Conservation (phyloP, 1,139 yeast genomes). For the Candida freyschussii region DNA sequence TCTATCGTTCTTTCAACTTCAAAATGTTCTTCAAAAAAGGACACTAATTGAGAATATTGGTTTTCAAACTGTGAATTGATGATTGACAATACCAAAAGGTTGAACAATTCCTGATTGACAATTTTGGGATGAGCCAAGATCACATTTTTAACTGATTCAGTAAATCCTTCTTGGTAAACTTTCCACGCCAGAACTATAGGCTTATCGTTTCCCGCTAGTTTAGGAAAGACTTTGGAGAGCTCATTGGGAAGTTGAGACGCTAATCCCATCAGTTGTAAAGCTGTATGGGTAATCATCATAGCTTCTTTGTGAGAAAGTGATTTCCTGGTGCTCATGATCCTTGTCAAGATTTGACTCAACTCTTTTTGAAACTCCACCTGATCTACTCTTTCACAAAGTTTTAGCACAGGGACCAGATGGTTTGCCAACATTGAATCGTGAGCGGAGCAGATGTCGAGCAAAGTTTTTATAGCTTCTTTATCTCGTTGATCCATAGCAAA, state of each 20-base stretch:
- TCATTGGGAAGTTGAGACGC: too few species aligned
- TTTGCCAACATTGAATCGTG: too few species aligned
- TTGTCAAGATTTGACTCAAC: conserved; percentile 1
- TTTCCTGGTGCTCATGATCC: neutral
- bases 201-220: neutral
- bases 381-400: conserved; percentile 4
- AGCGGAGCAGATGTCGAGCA: neutral
- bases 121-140: too few species aligned
- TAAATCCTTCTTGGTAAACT: conserved; percentile 2
- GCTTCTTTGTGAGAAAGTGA: conserved; percentile 1
- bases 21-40: conserved; percentile 3
- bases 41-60: conserved; percentile 5
- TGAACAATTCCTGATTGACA: conserved; percentile 1
- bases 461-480: conserved; percentile 3
- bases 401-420: neutral
- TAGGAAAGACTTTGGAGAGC: too few species aligned
- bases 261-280: too few species aligned
- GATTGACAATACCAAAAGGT: conserved; percentile 5
- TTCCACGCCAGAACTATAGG: conserved; percentile 2
- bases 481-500: conserved; percentile 10
- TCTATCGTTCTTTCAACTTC: conserved; percentile 21
- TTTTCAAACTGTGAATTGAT: conserved; percentile 5
- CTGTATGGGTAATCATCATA: conserved; percentile 1
- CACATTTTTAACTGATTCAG: neutral
- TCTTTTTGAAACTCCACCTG: conserved; percentile 1